These are phyloP conservation scores for Nemania diffusa DNA, from an alignment of 2,329 filamentous ascomycete species.

Conservation along the genomic window DNA sequence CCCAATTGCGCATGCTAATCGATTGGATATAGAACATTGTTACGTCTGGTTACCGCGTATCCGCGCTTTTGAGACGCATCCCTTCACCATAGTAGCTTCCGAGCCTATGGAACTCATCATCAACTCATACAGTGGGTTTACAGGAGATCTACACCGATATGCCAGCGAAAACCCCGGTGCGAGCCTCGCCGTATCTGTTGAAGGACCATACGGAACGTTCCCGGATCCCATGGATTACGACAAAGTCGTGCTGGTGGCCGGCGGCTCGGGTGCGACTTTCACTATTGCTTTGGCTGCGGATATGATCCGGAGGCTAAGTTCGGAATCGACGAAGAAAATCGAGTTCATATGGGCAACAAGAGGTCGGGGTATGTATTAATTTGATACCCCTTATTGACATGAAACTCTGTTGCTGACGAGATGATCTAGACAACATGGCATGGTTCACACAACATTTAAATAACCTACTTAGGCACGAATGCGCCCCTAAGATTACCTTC, in stretches of 20 bases:
- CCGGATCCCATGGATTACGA: slow-evolving; percentile 64
- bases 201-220: slow-evolving; percentile 68
- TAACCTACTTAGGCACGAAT: slow-evolving; percentile 52
- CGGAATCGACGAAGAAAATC: slow-evolving; percentile 52
- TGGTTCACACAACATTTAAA: slow-evolving; percentile 55
- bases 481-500: slow-evolving; percentile 53
- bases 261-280: slow-evolving; percentile 71
- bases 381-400: neutral
- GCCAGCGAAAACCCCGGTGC: slow-evolving; percentile 61
- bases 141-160: slow-evolving; percentile 62
- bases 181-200: slow-evolving; percentile 62
- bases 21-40: slow-evolving; percentile 58
- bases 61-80: slow-evolving; percentile 68
- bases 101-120: slow-evolving; percentile 68
- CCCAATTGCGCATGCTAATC: neutral
- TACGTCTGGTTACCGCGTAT: slow-evolving; percentile 72
- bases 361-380: slow-evolving; percentile 54
- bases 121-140: slow-evolving; percentile 68
- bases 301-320: slow-evolving; percentile 56
- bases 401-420: slow-evolving; percentile 25
- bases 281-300: slow-evolving; percentile 61
- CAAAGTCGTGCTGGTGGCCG: slow-evolving; percentile 68
- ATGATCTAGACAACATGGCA: slow-evolving; percentile 47
- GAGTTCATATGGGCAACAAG: slow-evolving; percentile 62
- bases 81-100: slow-evolving; percentile 68